phyloP scores from a whole-genome alignment of 2,329 filamentous ascomycete species.

The Colletotrichum eleusines region DNA sequence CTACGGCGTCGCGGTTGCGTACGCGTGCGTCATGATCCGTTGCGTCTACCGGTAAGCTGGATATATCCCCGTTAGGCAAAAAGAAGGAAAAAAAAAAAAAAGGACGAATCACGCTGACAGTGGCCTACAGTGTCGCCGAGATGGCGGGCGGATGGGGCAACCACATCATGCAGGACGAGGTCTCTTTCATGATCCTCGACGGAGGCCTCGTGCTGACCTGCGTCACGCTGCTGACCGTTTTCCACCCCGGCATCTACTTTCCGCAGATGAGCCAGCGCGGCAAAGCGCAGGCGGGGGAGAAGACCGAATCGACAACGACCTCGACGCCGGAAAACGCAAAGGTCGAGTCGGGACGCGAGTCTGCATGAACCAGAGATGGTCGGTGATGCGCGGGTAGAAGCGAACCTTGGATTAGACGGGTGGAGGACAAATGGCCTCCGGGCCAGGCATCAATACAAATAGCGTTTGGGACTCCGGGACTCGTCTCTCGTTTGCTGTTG shows the following conservation, averaged over 20 bases:
- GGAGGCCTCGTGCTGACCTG: slow-evolving; percentile 63
- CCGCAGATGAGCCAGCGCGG: slow-evolving; percentile 61
- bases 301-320: slow-evolving; percentile 36
- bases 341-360: slow-evolving; percentile 31
- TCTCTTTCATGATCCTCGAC: slow-evolving; percentile 70
- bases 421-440: not conserved
- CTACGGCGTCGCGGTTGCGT: slow-evolving; percentile 60
- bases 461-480: not conserved
- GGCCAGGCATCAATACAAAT: too few relatives aligned
- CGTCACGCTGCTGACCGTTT: slow-evolving; percentile 61
- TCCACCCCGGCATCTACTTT: slow-evolving; percentile 68
- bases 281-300: slow-evolving; percentile 41
- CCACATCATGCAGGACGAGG: slow-evolving; percentile 72
- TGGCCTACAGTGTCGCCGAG: slow-evolving; percentile 66
- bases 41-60: slow-evolving; percentile 64
- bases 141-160: slow-evolving; percentile 75
- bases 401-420: not conserved
- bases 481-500: not conserved
- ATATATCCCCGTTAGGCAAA: not conserved
- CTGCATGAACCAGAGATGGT: slow-evolving; percentile 14
- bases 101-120: not conserved
- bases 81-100: slow-evolving; percentile 18
- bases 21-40: slow-evolving; percentile 59
- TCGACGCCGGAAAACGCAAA: slow-evolving; percentile 36
- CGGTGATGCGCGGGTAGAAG: too few relatives aligned